Evolutionary conservation across 169 alveolate genomes (phyloP).

Genomic region (Babesia sp.): DNA sequence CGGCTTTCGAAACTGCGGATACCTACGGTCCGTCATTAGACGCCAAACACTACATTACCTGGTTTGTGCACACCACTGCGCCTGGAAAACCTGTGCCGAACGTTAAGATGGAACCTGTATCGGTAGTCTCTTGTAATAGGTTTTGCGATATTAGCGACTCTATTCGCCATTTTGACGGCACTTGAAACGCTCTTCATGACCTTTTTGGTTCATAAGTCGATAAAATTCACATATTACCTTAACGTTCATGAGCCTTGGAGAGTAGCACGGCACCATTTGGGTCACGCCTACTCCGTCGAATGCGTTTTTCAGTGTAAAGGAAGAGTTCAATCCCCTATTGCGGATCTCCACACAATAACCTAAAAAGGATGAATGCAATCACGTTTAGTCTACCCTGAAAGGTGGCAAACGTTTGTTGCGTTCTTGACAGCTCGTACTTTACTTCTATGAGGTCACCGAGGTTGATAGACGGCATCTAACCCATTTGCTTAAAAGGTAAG

Average conservation of each 20-base stretch:
- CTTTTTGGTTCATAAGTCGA: background rate
- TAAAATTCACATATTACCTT: constrained; percentile 56
- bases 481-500: background rate
- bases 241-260: constrained; percentile 74
- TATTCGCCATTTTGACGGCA: background rate
- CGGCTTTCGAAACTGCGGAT: constrained; percentile 61
- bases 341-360: constrained; percentile 79
- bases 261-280: constrained; percentile 74
- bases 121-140: constrained; percentile 85
- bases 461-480: constrained; percentile 60
- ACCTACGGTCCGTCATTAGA: constrained; percentile 3
- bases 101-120: constrained; percentile 83
- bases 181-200: constrained; percentile 29
- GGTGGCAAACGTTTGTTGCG: constrained; percentile 80
- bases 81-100: constrained; percentile 75
- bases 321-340: constrained; percentile 72
- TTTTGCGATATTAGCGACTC: constrained; percentile 28
- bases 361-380: background rate
- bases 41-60: constrained; percentile 53
- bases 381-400: constrained; percentile 65
- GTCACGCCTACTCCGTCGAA: constrained; percentile 82
- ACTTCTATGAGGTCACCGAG: constrained; percentile 79
- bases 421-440: constrained; percentile 77
- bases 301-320: constrained; percentile 75
- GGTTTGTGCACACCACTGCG: constrained; percentile 84